A percentile compares a stretch with the other conserved stretches of the same genome.
These are phyloP conservation scores for Sesbania bispinosa DNA, from an alignment of 306 rosid species.

Conservation along the genomic window DNA sequence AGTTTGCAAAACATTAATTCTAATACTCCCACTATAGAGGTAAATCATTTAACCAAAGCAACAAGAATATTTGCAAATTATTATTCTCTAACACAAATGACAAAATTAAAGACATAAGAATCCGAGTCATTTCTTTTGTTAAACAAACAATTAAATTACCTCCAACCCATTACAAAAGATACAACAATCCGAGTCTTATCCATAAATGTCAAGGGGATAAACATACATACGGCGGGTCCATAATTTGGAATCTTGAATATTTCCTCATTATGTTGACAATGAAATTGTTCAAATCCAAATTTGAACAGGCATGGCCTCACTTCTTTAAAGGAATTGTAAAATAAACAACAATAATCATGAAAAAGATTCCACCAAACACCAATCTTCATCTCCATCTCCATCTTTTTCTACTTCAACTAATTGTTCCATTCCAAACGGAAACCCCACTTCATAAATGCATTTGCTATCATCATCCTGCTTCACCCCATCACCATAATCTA, in stretches of 20 bases:
- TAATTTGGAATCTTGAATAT: neutral
- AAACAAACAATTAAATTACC: no score
- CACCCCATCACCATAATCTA: slow-evolving; percentile 15
- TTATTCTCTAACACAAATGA: neutral
- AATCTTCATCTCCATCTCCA: slow-evolving; percentile 41
- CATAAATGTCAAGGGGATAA: neutral
- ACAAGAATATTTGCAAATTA: neutral
- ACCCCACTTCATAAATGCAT: slow-evolving; percentile 29
- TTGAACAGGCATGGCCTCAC: neutral
- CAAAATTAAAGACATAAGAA: neutral
- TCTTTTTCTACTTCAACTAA: slow-evolving; percentile 29
- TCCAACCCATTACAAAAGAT: no score
- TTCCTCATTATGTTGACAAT: neutral
- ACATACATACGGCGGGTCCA: neutral
- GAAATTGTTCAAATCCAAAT: neutral
- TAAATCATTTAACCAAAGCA: neutral
- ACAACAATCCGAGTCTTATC: neutral
- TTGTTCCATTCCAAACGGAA: slow-evolving; percentile 30
- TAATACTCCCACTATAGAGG: neutral
- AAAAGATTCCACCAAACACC: slow-evolving; percentile 51
- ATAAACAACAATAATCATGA: slow-evolving; percentile 17
- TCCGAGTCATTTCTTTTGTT: no score
- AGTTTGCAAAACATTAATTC: neutral
- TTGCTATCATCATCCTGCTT: no score
- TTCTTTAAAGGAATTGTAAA: neutral